Evolutionary conservation across 2,329 filamentous ascomycete genomes (phyloP).

Genomic region (Nannizziopsis barbatae): DNA sequence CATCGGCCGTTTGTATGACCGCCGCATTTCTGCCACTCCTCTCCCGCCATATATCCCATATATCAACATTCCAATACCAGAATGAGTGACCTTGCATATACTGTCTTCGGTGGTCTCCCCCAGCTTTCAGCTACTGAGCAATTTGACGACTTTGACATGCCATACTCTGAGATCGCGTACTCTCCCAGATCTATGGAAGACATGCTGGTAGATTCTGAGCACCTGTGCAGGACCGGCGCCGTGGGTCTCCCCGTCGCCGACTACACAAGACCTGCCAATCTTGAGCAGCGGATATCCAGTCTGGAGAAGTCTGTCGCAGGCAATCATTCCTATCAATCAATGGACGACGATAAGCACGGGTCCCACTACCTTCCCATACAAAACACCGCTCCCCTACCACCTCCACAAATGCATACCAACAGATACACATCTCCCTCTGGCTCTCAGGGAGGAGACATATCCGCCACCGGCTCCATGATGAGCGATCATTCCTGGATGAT

Average conservation of each 20-base stretch:
- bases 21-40: neutral
- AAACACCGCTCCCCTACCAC: neutral
- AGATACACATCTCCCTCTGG: constrained; percentile 15
- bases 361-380: constrained; percentile 7
- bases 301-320: constrained; percentile 11
- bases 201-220: constrained; percentile 4
- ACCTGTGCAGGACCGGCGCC: neutral
- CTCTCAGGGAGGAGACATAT: constrained; percentile 14
- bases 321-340: neutral
- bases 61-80: neutral
- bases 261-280: constrained; percentile 4
- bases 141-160: constrained; percentile 3
- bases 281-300: constrained; percentile 13
- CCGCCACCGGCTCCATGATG: constrained; percentile 12
- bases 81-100: constrained; percentile 6
- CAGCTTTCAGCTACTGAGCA: neutral
- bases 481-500: constrained; percentile 16
- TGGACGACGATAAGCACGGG: constrained; percentile 9
- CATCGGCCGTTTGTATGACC: neutral
- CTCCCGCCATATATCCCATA: neutral
- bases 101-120: neutral
- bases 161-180: no score
- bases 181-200: neutral
- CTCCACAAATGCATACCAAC: constrained; percentile 1
- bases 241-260: neutral